These are phyloP conservation scores for Pontederia paniculata DNA, from an alignment of 176 grass and related monocot genomes.

Conservation along the genomic window DNA sequence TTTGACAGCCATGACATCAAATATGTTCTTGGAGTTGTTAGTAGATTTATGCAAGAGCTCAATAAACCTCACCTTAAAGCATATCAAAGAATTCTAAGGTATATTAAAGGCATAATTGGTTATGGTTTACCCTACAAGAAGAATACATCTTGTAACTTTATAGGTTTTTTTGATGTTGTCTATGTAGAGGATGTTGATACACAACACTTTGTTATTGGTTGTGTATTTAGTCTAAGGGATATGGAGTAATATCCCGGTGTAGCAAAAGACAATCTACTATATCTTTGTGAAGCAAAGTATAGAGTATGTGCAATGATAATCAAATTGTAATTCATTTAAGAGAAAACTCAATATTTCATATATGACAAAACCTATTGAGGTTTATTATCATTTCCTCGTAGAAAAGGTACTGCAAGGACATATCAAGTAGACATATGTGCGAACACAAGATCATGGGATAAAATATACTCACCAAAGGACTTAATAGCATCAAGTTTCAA, in stretches of 20 bases:
- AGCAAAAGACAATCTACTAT: constrained; percentile 1
- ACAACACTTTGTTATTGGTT: neutral
- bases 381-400: no score
- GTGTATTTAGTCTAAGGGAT: neutral
- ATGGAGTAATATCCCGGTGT: neutral
- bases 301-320: neutral
- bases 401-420: no score
- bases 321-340: no score
- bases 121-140: constrained; percentile 7
- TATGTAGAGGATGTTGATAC: constrained; percentile 1
- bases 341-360: no score
- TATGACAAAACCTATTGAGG: no score
- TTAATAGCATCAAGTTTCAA: no score
- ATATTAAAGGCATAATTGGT: constrained; percentile 5
- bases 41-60: no score
- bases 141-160: neutral
- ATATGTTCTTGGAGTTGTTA: constrained; percentile 4
- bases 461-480: no score
- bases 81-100: constrained; percentile 2
- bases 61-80: constrained; percentile 4
- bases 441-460: no score
- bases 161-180: neutral
- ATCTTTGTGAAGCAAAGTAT: neutral
- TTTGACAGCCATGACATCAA: neutral
- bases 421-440: no score